Percentiles rank a stretch among this genome's conserved stretches.
These are phyloP conservation scores for Xylaria castorea DNA, from an alignment of 495 filamentous ascomycete species.

Conservation along the genomic window DNA sequence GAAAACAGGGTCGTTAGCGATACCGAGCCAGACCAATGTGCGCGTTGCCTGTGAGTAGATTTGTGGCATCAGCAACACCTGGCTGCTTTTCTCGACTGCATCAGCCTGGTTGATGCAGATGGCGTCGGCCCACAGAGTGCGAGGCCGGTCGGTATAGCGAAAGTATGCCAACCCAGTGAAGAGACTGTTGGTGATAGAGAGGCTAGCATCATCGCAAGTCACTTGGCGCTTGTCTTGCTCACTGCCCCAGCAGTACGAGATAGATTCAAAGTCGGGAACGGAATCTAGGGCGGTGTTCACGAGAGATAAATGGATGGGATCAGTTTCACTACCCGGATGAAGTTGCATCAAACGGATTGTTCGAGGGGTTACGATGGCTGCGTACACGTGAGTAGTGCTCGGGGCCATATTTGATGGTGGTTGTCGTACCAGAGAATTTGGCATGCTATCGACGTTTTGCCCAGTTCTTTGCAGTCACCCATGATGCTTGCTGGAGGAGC, in stretches of 20 bases:
- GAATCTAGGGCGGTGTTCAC: conserved; percentile 21
- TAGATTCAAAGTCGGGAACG: conserved; percentile 39
- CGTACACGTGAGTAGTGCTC: not conserved
- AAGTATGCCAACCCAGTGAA: conserved; percentile 38
- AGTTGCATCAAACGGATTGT: conserved; percentile 30
- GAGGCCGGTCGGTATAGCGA: conserved; percentile 32
- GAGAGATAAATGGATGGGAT: conserved; percentile 28
- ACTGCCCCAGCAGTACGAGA: conserved; percentile 51
- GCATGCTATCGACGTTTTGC: not conserved
- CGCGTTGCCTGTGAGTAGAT: conserved; percentile 44
- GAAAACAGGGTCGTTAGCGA: conserved; percentile 21
- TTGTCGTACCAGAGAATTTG: not conserved
- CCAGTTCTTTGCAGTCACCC: not conserved
- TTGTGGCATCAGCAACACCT: conserved; percentile 45
- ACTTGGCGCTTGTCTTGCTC: conserved; percentile 27
- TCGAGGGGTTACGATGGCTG: conserved; percentile 6
- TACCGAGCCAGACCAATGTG: conserved; percentile 46
- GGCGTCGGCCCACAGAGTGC: conserved; percentile 46
- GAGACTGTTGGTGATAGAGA: conserved; percentile 39
- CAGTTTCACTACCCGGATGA: conserved; percentile 27
- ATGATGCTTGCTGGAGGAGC: not conserved
- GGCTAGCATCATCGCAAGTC: conserved; percentile 32
- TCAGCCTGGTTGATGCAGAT: conserved; percentile 52
- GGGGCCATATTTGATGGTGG: conserved; percentile 1
- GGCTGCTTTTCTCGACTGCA: conserved; percentile 38